These are phyloP conservation scores for Parathielavia appendiculata DNA, from an alignment of 495 filamentous ascomycete genomes.

Conservation along the genomic window DNA sequence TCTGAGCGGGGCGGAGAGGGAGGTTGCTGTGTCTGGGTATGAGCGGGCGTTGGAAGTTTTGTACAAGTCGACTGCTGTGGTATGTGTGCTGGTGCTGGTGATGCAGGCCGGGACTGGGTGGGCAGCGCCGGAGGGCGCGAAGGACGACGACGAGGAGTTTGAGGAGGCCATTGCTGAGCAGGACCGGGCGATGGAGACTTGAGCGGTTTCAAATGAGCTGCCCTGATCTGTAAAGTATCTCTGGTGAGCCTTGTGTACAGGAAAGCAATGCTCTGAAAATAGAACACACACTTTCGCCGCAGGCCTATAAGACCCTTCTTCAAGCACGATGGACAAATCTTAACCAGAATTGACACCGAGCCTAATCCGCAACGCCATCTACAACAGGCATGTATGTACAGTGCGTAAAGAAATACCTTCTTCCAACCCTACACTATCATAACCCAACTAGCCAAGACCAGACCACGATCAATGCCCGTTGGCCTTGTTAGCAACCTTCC, in stretches of 20 bases:
- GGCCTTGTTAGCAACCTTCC: neutral
- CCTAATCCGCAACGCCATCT: too few relatives aligned
- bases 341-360: too few relatives aligned
- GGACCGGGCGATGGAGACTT: slow-evolving; percentile 30
- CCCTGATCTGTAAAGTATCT: neutral
- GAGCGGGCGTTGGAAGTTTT: slow-evolving; percentile 52
- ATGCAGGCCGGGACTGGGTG: slow-evolving; percentile 69
- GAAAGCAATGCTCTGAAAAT: too few relatives aligned
- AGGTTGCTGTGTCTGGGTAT: slow-evolving; percentile 60
- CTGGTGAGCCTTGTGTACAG: too few relatives aligned
- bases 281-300: too few relatives aligned
- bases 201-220: neutral
- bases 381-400: too few relatives aligned
- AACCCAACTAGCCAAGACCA: neutral
- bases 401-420: too few relatives aligned
- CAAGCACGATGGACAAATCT: too few relatives aligned
- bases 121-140: slow-evolving; percentile 34
- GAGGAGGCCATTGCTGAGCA: slow-evolving; percentile 24
- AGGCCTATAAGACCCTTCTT: too few relatives aligned
- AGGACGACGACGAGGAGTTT: slow-evolving; percentile 30
- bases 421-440: neutral
- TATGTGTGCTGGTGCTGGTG: slow-evolving; percentile 50
- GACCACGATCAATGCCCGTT: too few relatives aligned
- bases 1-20: slow-evolving; percentile 44
- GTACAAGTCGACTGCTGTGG: slow-evolving; percentile 51